Percentiles rank a stretch among this genome's conserved stretches.
Evolutionary conservation across 768 basidiomycete genomes (phyloP).

Genomic region (Lactarius tabidus): DNA sequence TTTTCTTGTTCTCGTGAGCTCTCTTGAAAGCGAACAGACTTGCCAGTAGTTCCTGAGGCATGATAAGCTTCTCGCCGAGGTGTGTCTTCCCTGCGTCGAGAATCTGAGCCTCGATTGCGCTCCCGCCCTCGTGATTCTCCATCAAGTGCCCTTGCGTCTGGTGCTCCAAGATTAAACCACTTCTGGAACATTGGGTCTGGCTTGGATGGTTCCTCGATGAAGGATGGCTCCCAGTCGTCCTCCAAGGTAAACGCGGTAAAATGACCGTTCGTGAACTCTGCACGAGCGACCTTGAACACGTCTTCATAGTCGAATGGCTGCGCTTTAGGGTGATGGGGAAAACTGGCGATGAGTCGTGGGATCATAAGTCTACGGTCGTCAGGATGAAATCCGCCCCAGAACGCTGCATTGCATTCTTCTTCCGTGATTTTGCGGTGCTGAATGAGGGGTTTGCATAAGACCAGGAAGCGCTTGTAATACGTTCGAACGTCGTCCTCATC

Average conservation of each 20-base stretch:
- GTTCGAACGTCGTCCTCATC: background rate
- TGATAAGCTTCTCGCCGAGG: background rate
- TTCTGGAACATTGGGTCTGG: too few species aligned
- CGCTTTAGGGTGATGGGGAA: background rate
- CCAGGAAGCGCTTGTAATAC: background rate
- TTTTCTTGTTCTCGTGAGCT: background rate
- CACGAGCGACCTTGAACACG: background rate
- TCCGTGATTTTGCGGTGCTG: background rate
- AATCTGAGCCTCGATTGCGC: background rate
- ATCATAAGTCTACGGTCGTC: too few species aligned
- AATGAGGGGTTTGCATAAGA: background rate
- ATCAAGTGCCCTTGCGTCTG: background rate
- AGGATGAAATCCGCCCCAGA: background rate
- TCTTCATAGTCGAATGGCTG: background rate
- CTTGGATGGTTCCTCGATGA: accelerated
- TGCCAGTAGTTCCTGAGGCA: background rate
- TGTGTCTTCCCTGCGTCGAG: background rate
- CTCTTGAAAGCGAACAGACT: background rate
- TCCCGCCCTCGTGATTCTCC: background rate
- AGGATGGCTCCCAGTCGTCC: background rate
- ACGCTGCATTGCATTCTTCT: background rate
- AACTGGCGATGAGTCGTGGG: too few species aligned
- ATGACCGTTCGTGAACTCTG: background rate
- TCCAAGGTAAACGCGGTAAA: background rate
- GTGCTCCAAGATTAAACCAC: background rate